Evolutionary conservation across 805 yeast genomes (phyloP), one percentile per base, ranked within the genome.

Genomic region (Starmerella kuoi): DNA sequence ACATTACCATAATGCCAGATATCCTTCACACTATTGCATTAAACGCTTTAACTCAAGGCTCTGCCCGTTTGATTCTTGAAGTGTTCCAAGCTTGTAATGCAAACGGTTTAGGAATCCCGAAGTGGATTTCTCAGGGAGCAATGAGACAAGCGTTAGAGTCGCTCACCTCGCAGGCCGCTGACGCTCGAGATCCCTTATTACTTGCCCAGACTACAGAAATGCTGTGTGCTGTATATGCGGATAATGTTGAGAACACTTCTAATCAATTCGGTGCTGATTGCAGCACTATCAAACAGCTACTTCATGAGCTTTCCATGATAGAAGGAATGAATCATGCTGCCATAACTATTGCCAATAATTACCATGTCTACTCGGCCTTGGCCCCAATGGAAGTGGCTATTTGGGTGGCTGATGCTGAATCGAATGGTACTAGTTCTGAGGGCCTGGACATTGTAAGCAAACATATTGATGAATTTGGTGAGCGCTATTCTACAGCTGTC

Each of bases 331-430:
- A 26, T 8, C 62, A 65, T 6, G 74, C 73, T 21, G 63, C 66
- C 6, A 56, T 80, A 19, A 61, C 62, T 6, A 66, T 85, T 23
- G 73, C 85, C 0, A 93, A 82, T 48, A 63, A 67, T 21, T 80
- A 77, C 58, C 58, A 63, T 15, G 94, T 86, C 55, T 68, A 78
- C 52, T 63, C 72, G 26, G 74, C 87, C 1, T 60, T 86, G 22
- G 79, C 78, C 0, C 73, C 67, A 39, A 61, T 73, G 7, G 57
- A 73, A 5, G 74, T 69, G n/a, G 64, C 64, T 30, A 67, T 65
- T 40, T 62, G 73, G 50, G 40, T 42, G 2, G 21, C 12, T 9
- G 37, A 24, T 7, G n/a, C n/a, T 12, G 44, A 34, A 23, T 14
- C 12, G 14, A 25, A 14, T 11, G 28, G 14, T 25, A 19, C n/a